phyloP scores from a whole-genome alignment of 495 filamentous ascomycete species.

The Penicillium bialowiezense region DNA sequence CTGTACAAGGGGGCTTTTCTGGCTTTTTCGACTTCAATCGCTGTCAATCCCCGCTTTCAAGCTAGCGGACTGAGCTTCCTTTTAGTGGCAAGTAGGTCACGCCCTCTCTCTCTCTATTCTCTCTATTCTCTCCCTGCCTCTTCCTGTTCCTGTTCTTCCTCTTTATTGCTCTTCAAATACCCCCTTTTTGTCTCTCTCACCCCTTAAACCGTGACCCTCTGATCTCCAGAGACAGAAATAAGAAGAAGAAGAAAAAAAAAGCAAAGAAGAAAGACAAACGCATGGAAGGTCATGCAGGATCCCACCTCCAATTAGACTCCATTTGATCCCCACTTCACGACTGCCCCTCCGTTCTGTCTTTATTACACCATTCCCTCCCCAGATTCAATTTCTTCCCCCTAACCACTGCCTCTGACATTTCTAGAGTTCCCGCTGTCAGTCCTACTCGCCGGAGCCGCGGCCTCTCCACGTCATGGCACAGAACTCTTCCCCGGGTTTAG shows the following conservation, averaged over 20 bases:
- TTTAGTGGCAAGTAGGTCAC: neutral
- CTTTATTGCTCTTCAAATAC: neutral
- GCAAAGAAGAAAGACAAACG: neutral
- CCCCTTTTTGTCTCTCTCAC: too few species aligned
- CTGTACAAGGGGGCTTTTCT: too few species aligned
- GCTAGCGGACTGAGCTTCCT: neutral
- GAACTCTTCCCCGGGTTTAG: constrained; percentile 53
- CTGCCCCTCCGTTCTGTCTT: constrained; percentile 8
- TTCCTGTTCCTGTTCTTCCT: neutral
- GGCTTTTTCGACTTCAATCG: too few species aligned
- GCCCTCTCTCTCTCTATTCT: too few species aligned
- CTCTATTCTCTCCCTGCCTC: neutral
- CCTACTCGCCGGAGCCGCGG: constrained; percentile 29
- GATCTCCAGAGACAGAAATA: too few species aligned
- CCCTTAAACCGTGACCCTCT: too few species aligned
- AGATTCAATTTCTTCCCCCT: neutral
- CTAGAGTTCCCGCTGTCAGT: neutral
- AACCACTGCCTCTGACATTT: constrained; percentile 7
- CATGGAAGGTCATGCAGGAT: constrained; percentile 5
- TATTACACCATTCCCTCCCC: neutral
- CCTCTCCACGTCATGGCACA: constrained; percentile 49
- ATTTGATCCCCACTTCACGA: constrained; percentile 22
- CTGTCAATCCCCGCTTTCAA: neutral
- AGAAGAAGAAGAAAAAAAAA: neutral
- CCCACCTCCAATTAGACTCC: constrained; percentile 23